These are phyloP conservation scores for Crassisporium funariophilum DNA, from an alignment of 768 basidiomycete species.

Conservation along the genomic window DNA sequence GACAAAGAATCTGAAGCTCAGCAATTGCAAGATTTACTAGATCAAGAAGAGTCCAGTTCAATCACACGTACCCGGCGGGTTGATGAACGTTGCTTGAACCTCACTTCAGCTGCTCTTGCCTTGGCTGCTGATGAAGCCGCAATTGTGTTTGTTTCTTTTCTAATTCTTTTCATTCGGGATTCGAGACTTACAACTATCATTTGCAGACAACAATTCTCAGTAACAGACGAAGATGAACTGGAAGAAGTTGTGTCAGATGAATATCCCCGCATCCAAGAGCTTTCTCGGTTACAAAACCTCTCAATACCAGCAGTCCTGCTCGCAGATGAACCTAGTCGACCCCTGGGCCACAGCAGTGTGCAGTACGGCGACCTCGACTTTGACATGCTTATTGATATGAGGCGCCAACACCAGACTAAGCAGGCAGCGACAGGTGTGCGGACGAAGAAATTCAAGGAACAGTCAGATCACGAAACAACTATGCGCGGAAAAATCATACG, in stretches of 20 bases:
- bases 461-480: neutral
- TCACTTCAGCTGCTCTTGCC: constrained; percentile 7
- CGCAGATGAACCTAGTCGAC: neutral
- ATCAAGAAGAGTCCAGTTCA: constrained; percentile 1
- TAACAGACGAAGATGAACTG: neutral
- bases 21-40: neutral
- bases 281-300: neutral
- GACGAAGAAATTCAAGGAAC: neutral
- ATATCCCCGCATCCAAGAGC: neutral
- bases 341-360: neutral
- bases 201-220: constrained; percentile 1
- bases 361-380: constrained; percentile 6
- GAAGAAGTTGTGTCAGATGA: constrained; percentile 3
- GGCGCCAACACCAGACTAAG: constrained; percentile 17
- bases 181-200: neutral
- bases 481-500: constrained; percentile 4
- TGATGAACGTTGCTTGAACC: neutral
- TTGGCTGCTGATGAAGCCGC: constrained; percentile 3
- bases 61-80: neutral
- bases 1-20: neutral
- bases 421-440: constrained; percentile 17
- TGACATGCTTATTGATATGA: constrained; percentile 8
- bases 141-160: constrained; percentile 8
- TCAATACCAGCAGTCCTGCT: neutral
- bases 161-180: neutral